These are phyloP conservation scores for Hydrangea macrophylla DNA, from an alignment of 148 eudicot genomes.

Conservation along the genomic window DNA sequence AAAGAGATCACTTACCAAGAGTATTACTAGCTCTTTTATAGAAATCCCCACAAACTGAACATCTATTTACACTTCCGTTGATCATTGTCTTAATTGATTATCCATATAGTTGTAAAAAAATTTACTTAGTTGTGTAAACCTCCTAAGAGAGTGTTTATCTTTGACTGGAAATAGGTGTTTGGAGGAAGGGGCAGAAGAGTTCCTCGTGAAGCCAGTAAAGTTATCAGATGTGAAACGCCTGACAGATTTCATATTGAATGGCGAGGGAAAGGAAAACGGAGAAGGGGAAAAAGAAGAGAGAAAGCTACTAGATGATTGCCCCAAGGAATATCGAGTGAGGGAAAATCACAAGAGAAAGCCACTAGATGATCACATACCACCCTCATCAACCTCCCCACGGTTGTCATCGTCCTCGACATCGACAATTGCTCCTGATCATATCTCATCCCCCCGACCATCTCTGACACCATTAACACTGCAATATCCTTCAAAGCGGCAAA, in stretches of 20 bases:
- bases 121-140: too few relatives aligned
- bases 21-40: too few relatives aligned
- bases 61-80: too few relatives aligned
- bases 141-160: too few relatives aligned
- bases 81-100: too few relatives aligned
- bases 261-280: constrained; percentile 16
- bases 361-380: constrained; percentile 14
- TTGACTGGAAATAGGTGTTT: constrained; percentile 44
- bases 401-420: not conserved
- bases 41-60: too few relatives aligned
- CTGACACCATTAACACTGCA: constrained; percentile 1
- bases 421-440: not conserved
- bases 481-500: constrained; percentile 20
- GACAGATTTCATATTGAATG: constrained; percentile 39
- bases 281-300: constrained; percentile 20
- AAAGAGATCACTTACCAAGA: too few relatives aligned
- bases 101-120: too few relatives aligned
- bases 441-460: constrained; percentile 9
- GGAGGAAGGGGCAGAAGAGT: constrained; percentile 84
- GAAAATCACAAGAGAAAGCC: constrained; percentile 27
- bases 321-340: too few relatives aligned
- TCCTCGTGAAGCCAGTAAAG: constrained; percentile 72
- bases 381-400: not conserved
- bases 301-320: constrained; percentile 24
- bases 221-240: constrained; percentile 69